Evolutionary conservation across 306 rosid genomes (phyloP).

Genomic region (Ammopiptanthus mongolicus): DNA sequence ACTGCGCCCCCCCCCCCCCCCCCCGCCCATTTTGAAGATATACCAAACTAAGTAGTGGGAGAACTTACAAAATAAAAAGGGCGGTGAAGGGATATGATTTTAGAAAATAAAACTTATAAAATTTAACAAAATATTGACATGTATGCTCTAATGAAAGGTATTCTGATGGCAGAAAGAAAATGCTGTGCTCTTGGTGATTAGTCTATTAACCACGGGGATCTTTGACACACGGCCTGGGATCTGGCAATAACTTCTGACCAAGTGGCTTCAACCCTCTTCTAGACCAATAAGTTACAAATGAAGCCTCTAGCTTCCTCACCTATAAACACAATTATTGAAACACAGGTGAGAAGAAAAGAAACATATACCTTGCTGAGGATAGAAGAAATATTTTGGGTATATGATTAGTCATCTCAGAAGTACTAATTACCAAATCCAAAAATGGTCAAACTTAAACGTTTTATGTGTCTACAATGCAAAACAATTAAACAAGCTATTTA

Average conservation of each 20-base stretch:
- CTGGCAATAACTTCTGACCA: constrained; percentile 60
- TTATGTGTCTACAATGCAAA: not conserved
- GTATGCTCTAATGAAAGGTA: constrained; percentile 1
- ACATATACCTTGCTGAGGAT: not conserved
- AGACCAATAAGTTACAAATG: constrained; percentile 64
- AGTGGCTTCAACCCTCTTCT: constrained; percentile 66
- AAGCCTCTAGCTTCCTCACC: constrained; percentile 77
- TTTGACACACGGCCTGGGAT: constrained; percentile 43
- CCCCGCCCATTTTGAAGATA: not conserved
- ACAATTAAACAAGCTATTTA: not conserved
- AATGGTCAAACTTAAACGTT: not conserved
- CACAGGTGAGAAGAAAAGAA: not conserved
- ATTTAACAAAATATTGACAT: constrained; percentile 8
- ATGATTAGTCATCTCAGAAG: not conserved
- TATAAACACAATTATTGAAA: constrained; percentile 20
- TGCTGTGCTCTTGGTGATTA: not conserved
- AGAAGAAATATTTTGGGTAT: not conserved
- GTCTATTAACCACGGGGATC: constrained; percentile 37
- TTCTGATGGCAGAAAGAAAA: not conserved
- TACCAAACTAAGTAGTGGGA: not conserved
- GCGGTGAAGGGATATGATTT: not conserved
- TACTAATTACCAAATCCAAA: not conserved
- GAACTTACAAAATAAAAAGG: not conserved
- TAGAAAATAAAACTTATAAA: not conserved
- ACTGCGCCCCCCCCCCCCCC: too few relatives aligned